Base-by-base conservation (phyloP, 495 filamentous ascomycete species). In the Hyaloscypha variabilis region DNA sequence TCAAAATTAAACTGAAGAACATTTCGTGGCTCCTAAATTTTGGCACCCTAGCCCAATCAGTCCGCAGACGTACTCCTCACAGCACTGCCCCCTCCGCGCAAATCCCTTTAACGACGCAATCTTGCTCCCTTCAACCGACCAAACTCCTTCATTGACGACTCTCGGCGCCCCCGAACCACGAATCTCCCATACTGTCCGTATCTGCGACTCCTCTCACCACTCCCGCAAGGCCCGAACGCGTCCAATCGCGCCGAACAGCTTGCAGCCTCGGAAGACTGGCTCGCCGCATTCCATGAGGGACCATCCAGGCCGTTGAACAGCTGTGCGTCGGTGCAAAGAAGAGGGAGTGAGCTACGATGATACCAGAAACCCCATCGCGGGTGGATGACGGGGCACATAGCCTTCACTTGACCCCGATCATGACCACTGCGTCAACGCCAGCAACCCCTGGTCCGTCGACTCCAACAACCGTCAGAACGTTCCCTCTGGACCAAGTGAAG, bases 371-470 rank as follows among this genome's bases (percentile, higher is more conserved):
- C 10, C 11, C 53, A 28, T 13, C 26, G 17, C 30, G 67, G 36
- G 53, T 29, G 6, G 69, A 71, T 54, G 69, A 71, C 28, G 34
- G 50, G 6, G 26, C 31, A 4, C 60, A 62, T 23, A 60, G n/a
- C 28, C 49, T 66, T 31, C 51, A 60, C 21, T 50, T 69, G 30
- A 52, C 55, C 14, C 58, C 79, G 13, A 82, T 84, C 61, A 83
- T 84, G 77, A 79, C 80, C 2, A 73, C 81, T 8, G 73, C 79
- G 0, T 83, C 82, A 8, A 72, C 70, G 19, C 70, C 70, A 11
- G 67, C 70, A 26, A 68, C 70, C 19, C 82, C 83, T 8, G 82
- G 82, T 21, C 79, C 83, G 17, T 78, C 82, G 17, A 85, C 80
- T 63, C 83, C 83, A 50, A 82, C 81, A 25, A 74, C 82, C 10